Conservation (phyloP, 2,329 filamentous ascomycete species). For the Fusarium longipes region DNA sequence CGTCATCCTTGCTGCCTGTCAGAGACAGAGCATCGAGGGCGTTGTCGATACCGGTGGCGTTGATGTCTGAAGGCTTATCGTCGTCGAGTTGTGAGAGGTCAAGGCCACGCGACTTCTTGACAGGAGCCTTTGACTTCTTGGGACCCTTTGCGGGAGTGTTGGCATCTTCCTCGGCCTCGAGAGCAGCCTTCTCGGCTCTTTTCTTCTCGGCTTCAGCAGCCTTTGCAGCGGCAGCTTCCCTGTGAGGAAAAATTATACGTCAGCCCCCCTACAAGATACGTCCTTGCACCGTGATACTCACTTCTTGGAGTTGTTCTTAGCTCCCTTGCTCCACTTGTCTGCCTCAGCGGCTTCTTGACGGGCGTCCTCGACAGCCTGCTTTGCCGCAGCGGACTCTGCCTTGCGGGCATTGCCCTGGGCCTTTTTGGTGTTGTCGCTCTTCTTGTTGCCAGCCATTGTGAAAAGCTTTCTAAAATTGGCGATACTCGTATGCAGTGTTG, state of each 20-base stretch:
- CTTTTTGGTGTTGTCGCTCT: conserved; percentile 85
- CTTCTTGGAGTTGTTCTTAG: conserved; percentile 90
- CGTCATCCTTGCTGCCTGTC: conserved; percentile 62
- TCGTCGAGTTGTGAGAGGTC: conserved; percentile 81
- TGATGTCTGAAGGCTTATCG: conserved; percentile 70
- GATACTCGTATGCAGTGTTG: conserved; percentile 16
- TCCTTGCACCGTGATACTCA: conserved; percentile 57
- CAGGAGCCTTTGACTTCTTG: conserved; percentile 75
- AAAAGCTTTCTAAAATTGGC: conserved; percentile 26
- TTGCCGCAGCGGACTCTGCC: conserved; percentile 85
- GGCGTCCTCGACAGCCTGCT: conserved; percentile 76
- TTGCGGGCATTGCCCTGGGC: conserved; percentile 90
- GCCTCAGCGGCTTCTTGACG: conserved; percentile 76
- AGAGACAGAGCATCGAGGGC: conserved; percentile 87
- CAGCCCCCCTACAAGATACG: conserved; percentile 7
- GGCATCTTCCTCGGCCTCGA: conserved; percentile 85
- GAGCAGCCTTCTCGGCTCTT: conserved; percentile 90
- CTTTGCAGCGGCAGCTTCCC: conserved; percentile 64
- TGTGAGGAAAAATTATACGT: conserved; percentile 27
- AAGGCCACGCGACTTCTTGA: conserved; percentile 77
- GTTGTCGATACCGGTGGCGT: conserved; percentile 91
- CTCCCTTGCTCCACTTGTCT: conserved; percentile 83
- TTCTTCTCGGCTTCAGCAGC: conserved; percentile 89
- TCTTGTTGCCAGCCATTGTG: conserved; percentile 78
- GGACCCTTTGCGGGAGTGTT: conserved; percentile 67